A percentile compares a stretch with the other conserved stretches of the same genome.
phyloP scores from a whole-genome alignment of 164 flowering plant species.

The Nymphaea thermarum region DNA sequence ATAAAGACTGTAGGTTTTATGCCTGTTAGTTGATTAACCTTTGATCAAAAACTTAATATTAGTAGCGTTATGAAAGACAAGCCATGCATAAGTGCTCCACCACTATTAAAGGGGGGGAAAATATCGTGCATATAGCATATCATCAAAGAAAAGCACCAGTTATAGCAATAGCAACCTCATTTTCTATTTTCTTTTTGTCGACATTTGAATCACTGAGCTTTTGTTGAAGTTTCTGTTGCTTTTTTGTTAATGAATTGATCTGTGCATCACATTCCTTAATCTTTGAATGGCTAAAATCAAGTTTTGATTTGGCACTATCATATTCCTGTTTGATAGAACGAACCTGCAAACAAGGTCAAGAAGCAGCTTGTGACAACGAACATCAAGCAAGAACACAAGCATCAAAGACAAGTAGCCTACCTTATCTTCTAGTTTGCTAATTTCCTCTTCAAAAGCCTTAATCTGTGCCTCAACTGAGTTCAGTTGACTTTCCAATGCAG shows the following conservation, averaged over 20 bases:
- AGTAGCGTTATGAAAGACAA: not conserved
- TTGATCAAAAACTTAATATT: not conserved
- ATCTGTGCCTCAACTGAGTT: constrained; percentile 40
- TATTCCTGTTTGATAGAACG: constrained; percentile 29
- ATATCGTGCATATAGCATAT: too few relatives aligned
- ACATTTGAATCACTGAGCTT: constrained; percentile 61
- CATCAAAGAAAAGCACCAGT: not conserved
- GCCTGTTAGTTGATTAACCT: constrained; percentile 3
- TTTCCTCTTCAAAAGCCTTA: constrained; percentile 36
- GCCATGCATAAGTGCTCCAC: not conserved
- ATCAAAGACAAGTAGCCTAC: constrained; percentile 15
- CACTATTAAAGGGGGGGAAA: too few relatives aligned
- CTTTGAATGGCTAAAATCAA: constrained; percentile 45
- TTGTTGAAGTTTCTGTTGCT: constrained; percentile 68
- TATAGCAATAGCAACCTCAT: constrained; percentile 50
- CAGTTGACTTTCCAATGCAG: constrained; percentile 60
- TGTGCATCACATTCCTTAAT: constrained; percentile 84
- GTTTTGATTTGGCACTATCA: constrained; percentile 55
- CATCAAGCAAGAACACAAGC: not conserved
- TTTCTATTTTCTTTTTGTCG: constrained; percentile 83
- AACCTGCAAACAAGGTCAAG: constrained; percentile 31
- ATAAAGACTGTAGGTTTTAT: not conserved
- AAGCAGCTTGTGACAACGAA: not conserved
- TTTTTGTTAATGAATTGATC: constrained; percentile 57
- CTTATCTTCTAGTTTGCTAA: constrained; percentile 45